These are phyloP conservation scores for Ophiostoma piceae DNA, from an alignment of 2,329 filamentous ascomycete genomes.

Conservation along the genomic window DNA sequence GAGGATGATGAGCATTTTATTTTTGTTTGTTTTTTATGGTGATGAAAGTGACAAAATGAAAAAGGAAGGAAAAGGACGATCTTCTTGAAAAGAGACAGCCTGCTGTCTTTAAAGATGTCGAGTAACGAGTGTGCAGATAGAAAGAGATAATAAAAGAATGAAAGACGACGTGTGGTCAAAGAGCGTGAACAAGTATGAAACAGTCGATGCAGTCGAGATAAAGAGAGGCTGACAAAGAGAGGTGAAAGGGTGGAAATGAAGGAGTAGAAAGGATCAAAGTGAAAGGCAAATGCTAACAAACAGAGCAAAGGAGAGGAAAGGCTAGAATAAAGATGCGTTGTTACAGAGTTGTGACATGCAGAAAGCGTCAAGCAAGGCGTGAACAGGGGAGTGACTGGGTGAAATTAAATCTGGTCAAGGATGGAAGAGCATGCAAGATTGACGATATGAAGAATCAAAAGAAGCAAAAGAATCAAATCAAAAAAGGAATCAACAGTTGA, in stretches of 20 bases:
- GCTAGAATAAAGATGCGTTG: neutral
- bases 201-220: neutral
- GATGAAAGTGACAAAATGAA: neutral
- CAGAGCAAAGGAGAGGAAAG: neutral
- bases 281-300: neutral
- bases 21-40: neutral
- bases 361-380: neutral
- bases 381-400: neutral
- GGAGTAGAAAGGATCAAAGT: neutral
- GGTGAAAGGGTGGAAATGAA: neutral
- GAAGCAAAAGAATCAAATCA: neutral
- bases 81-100: neutral
- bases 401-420: neutral
- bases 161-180: neutral
- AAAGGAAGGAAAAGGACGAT: constrained; percentile 1
- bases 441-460: neutral
- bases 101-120: neutral
- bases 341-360: neutral
- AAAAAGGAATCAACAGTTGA: neutral
- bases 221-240: neutral
- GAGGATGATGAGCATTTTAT: constrained; percentile 21
- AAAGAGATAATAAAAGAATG: neutral
- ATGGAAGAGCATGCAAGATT: constrained; percentile 23
- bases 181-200: constrained; percentile 16
- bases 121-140: neutral